These are phyloP conservation scores for Colletotrichum sansevieriae DNA, from an alignment of 2,329 filamentous ascomycete genomes.

Conservation along the genomic window DNA sequence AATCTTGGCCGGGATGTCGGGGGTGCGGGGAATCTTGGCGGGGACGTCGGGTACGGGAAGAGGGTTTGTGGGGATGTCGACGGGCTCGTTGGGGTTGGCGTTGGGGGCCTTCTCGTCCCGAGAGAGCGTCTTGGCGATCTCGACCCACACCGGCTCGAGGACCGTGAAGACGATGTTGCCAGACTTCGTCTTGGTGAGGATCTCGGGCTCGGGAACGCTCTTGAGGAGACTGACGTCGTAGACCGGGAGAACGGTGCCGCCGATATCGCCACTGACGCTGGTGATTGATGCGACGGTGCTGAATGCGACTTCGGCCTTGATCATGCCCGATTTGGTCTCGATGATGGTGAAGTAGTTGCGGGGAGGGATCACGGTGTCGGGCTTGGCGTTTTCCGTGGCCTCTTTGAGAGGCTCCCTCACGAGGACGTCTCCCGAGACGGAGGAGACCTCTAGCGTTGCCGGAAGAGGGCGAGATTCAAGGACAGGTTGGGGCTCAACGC, in stretches of 20 bases:
- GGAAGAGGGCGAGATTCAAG: slow-evolving; percentile 51
- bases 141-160: slow-evolving; percentile 60
- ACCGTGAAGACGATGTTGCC: slow-evolving; percentile 56
- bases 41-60: slow-evolving; percentile 27
- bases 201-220: slow-evolving; percentile 43
- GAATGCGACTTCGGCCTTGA: slow-evolving; percentile 58
- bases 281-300: slow-evolving; percentile 51
- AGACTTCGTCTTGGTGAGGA: slow-evolving; percentile 60
- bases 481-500: slow-evolving; percentile 57
- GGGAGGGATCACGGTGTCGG: slow-evolving; percentile 51
- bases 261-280: slow-evolving; percentile 57
- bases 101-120: slow-evolving; percentile 14
- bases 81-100: slow-evolving; percentile 39
- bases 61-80: slow-evolving; percentile 41
- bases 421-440: slow-evolving; percentile 59
- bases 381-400: slow-evolving; percentile 42
- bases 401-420: slow-evolving; percentile 56
- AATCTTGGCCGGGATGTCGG: slow-evolving; percentile 25
- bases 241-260: slow-evolving; percentile 59
- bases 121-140: slow-evolving; percentile 38
- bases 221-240: slow-evolving; percentile 48
- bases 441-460: slow-evolving; percentile 56
- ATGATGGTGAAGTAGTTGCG: slow-evolving; percentile 62
- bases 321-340: slow-evolving; percentile 58
- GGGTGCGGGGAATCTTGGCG: slow-evolving; percentile 27